Evolutionary conservation across 352 stramenopile species (phyloP).

Genomic region (Phytophthora agathidicida): DNA sequence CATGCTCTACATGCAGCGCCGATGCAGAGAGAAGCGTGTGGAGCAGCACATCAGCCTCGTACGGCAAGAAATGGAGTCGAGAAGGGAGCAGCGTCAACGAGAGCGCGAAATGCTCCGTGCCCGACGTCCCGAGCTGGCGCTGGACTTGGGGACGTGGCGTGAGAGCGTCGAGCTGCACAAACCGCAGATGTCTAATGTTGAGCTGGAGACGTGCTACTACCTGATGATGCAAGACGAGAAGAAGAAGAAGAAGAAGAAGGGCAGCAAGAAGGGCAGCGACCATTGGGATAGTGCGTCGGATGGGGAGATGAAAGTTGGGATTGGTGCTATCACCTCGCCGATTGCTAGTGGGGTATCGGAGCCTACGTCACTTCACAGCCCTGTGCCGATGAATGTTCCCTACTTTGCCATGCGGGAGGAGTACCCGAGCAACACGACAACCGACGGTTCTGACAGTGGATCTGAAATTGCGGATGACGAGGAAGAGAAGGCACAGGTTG

Average conservation of each 20-base stretch:
- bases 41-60: conserved; percentile 27
- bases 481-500: conserved; percentile 27
- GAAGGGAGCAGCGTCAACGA: conserved; percentile 18
- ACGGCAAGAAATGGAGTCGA: conserved; percentile 30
- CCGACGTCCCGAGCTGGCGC: conserved; percentile 29
- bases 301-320: conserved; percentile 12
- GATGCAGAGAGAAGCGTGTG: conserved; percentile 34
- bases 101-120: conserved; percentile 35
- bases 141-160: conserved; percentile 42
- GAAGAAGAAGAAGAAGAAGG: conserved; percentile 32
- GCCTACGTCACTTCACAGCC: conserved; percentile 8
- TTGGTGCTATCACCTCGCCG: conserved; percentile 17
- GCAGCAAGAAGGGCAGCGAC: conserved; percentile 15
- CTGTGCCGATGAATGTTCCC: conserved; percentile 5
- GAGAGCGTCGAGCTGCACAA: conserved; percentile 47
- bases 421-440: conserved; percentile 35
- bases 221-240: conserved; percentile 40
- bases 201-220: conserved; percentile 43
- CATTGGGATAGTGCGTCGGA: conserved; percentile 19
- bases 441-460: conserved; percentile 15
- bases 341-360: conserved; percentile 17
- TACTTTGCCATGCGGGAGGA: conserved; percentile 36
- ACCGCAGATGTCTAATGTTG: conserved; percentile 35
- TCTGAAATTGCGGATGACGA: conserved; percentile 24
- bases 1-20: conserved; percentile 50